Evolutionary conservation across 2,329 filamentous ascomycete species (phyloP).

Genomic region (Diaporthe citriasiana): DNA sequence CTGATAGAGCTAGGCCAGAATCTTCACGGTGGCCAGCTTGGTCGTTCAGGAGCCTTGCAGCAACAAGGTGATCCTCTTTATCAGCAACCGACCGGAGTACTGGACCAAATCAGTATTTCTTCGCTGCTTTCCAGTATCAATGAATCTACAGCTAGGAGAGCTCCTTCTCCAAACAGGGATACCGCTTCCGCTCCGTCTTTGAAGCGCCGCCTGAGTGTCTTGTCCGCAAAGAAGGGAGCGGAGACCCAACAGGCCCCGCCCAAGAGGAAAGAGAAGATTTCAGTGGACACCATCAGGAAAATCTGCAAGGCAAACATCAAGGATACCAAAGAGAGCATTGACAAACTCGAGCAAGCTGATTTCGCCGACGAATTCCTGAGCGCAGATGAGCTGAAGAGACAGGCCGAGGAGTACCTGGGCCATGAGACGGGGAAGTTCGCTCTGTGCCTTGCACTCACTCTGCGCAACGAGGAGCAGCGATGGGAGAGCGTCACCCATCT

Average conservation of each 20-base stretch:
- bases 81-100: conserved; percentile 27
- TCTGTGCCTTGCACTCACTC: conserved; percentile 33
- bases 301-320: conserved; percentile 39
- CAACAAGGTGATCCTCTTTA: neutral
- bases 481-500: conserved; percentile 35
- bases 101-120: conserved; percentile 36
- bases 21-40: conserved; percentile 10
- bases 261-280: conserved; percentile 36
- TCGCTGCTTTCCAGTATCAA: conserved; percentile 37
- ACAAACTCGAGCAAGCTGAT: conserved; percentile 37
- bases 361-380: conserved; percentile 32
- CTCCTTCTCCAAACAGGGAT: conserved; percentile 2
- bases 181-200: conserved; percentile 15
- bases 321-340: conserved; percentile 38
- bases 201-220: conserved; percentile 34
- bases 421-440: conserved; percentile 37
- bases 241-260: conserved; percentile 25
- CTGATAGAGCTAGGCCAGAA: conserved; percentile 35
- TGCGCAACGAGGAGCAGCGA: conserved; percentile 29
- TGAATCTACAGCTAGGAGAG: conserved; percentile 25
- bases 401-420: conserved; percentile 34
- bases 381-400: conserved; percentile 28
- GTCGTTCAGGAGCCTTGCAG: conserved; percentile 25
- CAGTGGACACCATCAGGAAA: conserved; percentile 34
- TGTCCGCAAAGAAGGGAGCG: conserved; percentile 25